Evolutionary conservation across 2,329 filamentous ascomycete genomes (phyloP).

Genomic region (Neopestalotiopsis sp.): DNA sequence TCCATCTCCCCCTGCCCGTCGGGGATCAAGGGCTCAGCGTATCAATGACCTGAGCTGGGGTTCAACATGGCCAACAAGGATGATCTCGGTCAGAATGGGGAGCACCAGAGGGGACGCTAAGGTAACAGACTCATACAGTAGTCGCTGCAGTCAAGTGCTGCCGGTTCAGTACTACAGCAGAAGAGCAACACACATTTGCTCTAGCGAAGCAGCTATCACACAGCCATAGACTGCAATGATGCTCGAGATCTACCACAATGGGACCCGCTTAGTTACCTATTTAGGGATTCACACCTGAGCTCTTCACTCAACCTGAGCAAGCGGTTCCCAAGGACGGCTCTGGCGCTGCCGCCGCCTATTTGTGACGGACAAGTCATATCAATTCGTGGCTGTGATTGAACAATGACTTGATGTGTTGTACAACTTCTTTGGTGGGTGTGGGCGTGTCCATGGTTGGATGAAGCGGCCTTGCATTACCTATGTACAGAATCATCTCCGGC

Average conservation of each 20-base stretch:
- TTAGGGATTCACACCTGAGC: background rate
- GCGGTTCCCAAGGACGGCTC: background rate
- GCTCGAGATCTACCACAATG: no score
- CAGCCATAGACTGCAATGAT: no score
- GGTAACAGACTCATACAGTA: no score
- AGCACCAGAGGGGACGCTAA: background rate
- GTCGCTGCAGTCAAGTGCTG: no score
- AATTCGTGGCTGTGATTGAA: constrained; percentile 26
- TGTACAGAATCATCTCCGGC: background rate
- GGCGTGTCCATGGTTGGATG: constrained; percentile 20
- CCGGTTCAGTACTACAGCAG: no score
- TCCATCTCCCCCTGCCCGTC: background rate
- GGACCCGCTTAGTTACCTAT: no score
- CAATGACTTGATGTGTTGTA: constrained; percentile 33
- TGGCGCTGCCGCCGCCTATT: background rate
- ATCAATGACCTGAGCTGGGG: background rate
- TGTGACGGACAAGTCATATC: constrained; percentile 28
- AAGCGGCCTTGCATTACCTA: background rate
- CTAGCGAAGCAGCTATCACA: no score
- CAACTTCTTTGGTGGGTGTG: constrained; percentile 24
- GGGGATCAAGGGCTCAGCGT: constrained; percentile 6
- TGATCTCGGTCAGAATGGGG: background rate
- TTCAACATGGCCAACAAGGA: constrained; percentile 14
- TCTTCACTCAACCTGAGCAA: background rate
- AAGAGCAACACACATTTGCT: no score